Evolutionary conservation across 352 stramenopile species (phyloP).

Genomic region (Phytophthora capsici): DNA sequence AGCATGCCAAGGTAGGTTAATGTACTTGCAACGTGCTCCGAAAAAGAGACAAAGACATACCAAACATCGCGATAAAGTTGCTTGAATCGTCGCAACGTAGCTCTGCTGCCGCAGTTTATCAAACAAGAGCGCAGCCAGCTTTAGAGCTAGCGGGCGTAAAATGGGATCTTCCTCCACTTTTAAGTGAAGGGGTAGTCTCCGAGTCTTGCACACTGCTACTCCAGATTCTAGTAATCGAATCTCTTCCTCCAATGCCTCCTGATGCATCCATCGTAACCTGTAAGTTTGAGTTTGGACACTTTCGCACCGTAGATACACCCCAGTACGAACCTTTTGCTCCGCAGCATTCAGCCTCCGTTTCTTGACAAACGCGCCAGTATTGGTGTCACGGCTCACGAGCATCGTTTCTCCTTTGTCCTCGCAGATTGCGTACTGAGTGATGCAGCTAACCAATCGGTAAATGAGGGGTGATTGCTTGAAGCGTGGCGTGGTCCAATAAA

Average conservation of each 20-base stretch:
- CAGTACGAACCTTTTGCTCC: conserved; percentile 15
- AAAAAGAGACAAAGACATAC: conserved; percentile 2
- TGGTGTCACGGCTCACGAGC: neutral
- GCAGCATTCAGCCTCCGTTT: conserved; percentile 17
- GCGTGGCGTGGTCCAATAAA: conserved; percentile 20
- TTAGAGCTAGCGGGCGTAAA: conserved; percentile 8
- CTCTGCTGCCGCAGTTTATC: conserved; percentile 24
- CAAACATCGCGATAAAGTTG: conserved; percentile 17
- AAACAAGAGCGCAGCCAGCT: conserved; percentile 18
- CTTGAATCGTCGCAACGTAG: conserved; percentile 25
- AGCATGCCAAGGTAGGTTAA: neutral
- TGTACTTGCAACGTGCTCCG: neutral
- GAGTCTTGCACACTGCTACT: conserved; percentile 22
- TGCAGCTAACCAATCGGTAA: neutral
- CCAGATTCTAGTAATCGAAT: conserved; percentile 28
- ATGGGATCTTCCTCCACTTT: conserved; percentile 20
- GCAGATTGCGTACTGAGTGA: conserved; percentile 3
- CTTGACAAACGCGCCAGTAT: conserved; percentile 1
- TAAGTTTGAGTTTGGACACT: too few species aligned
- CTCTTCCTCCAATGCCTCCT: conserved; percentile 19
- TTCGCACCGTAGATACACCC: neutral
- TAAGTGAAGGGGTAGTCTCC: conserved; percentile 2
- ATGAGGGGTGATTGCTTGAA: conserved; percentile 1
- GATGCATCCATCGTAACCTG: neutral
- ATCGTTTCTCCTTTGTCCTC: neutral